Base-by-base conservation (phyloP, 805 yeast genomes). In the Saccharomycopsis capsularis region DNA sequence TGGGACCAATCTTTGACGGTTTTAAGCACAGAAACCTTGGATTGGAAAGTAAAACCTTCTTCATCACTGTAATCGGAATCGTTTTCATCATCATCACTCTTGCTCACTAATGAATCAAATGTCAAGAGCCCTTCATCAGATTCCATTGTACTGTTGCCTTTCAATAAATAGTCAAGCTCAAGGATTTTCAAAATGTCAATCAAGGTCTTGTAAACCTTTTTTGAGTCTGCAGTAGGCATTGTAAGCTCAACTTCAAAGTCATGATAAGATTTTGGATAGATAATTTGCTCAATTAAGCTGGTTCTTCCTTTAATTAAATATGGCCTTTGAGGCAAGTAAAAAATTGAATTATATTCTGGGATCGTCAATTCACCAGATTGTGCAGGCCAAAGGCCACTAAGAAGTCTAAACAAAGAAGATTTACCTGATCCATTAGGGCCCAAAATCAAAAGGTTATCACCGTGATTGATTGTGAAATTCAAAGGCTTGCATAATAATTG, bases 401-500 rank as follows among this genome's bases (percentile, higher is more conserved):
- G 73, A 59, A 90, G 78, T 61, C 98, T 76, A 64, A 90, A 90
- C 50, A 90, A 68, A 0, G 97, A 90, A 0, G 96, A 89, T 66
- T 90, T 90, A 24, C 98, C 98, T 55, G 95, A 85, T 1, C 98
- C 98, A 61, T 90, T 90, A 13, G 97, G 97, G 0, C 98, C 98
- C 7, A 91, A 89, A 61, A 90, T 89, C 46, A 90, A 71, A 44
- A 90, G 69, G 64, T 90, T 93, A 45, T 89, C 82, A 32, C 96
- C 96, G 30, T 78, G 83, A 54, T 82, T 76, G 47, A 90, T 76
- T 44, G 81, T 74, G 63, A 90, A 89, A 24, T 78, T 71, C 57
- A 90, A 71, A 35, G 78, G 74, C 40, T 76, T 70, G 21, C 85
- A 81, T 41, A 90, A 70, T 0, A 81, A 73, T 40, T 85, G 90